Base-by-base conservation (phyloP, 495 filamentous ascomycete genomes). In the Aspergillus nidulans region DNA sequence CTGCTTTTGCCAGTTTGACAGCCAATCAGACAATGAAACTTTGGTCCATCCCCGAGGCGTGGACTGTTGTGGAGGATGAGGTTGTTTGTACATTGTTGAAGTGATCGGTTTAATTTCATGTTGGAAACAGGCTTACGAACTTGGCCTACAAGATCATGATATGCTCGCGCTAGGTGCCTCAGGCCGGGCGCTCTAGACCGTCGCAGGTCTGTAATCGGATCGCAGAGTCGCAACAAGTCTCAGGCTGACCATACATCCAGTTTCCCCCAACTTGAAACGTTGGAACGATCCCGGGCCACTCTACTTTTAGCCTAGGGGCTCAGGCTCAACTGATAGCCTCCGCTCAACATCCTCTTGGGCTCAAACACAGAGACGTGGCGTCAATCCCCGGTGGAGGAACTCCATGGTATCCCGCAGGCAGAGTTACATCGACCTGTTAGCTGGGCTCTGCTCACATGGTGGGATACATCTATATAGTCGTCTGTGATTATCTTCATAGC, bases 391-490 rank as follows among this genome's bases (percentile, higher is more conserved):
- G 25, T 4, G 32, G 26, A 24, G 20, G 32, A 49, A 38, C 36
- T 19, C 47, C 20, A 23, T 15, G 12, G 7, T 20, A 12, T 39
- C 20, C 30, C 23, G 36, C 21, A 49, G 24, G 19, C 47, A 49
- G 32, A 49, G 47, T 49, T 49, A 49, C 47, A 49, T 49, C 23
- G 47, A 36, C 19, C 7, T 15, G 46, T 45, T 6, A 25, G 18
- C 26, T 49, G 16, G 46, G 46, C 28, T n/a, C 18, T 6, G 42
- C 42, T 43, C 41, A 24, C 41, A 25, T 25, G 20, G n/a, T 13
- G 21, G 12, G 24, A 45, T 34, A 13, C 24, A 45, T n/a, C 24
- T 18, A 39, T 39, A 18, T 16, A 39, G 36, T 16, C 8, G 3
- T 18, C 36, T 1, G 36, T 39, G 36, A 39, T n/a, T n/a, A n/a